A percentile compares a stretch with the other conserved stretches of the same genome.
Conservation (phyloP, 257 asterid genomes). For the Anisodus acutangulus region DNA sequence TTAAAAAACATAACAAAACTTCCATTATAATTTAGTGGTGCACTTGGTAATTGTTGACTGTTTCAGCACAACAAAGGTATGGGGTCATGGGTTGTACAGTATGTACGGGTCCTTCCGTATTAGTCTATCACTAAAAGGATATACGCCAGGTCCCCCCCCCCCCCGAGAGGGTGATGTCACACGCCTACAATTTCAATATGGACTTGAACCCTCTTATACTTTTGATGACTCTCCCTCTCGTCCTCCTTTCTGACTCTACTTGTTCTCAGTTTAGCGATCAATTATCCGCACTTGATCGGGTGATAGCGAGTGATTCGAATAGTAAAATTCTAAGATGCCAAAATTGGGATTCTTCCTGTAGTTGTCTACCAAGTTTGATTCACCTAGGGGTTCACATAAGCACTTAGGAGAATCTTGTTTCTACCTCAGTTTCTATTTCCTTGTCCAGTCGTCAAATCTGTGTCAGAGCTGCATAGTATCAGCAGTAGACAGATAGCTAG, state of each 20-base stretch:
- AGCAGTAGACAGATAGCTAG: conserved; percentile 4
- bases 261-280: conserved; percentile 2
- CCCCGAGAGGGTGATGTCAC: no score
- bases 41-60: not conserved
- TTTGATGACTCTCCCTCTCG: not conserved
- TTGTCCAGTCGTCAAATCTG: not conserved
- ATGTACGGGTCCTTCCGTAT: not conserved
- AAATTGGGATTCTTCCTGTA: not conserved
- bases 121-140: no score
- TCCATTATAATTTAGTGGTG: not conserved
- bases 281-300: conserved; percentile 7
- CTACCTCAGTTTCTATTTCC: conserved; percentile 2
- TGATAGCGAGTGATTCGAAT: not conserved
- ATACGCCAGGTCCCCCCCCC: no score
- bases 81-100: not conserved
- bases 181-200: not conserved
- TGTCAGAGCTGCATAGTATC: conserved; percentile 13
- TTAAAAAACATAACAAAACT: not conserved
- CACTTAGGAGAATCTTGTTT: conserved; percentile 5
- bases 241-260: not conserved
- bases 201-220: not conserved
- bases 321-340: not conserved
- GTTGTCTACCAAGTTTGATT: not conserved
- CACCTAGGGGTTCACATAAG: not conserved
- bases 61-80: not conserved